Conservation (phyloP, 192 early-diverging fungal genomes). For the Coemansia sp. region DNA sequence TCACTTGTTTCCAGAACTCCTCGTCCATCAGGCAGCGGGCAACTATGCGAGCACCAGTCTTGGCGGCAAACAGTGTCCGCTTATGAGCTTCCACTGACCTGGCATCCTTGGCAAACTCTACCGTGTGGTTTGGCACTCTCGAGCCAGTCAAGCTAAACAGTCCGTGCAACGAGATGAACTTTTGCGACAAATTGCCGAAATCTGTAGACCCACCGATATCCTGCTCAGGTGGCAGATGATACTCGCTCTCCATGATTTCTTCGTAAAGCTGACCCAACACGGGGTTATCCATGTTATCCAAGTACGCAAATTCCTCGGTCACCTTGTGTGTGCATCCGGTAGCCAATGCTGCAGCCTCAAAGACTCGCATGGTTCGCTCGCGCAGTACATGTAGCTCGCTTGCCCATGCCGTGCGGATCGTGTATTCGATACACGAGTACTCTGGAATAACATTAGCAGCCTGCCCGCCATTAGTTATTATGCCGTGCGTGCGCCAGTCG, state of each 20-base stretch:
- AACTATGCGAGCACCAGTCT: slow-evolving; percentile 51
- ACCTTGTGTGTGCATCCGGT: slow-evolving; percentile 68
- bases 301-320: slow-evolving; percentile 54
- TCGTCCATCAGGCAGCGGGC: slow-evolving; percentile 52
- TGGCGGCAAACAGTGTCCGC: slow-evolving; percentile 57
- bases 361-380: slow-evolving; percentile 55
- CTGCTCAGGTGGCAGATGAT: slow-evolving; percentile 4
- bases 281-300: slow-evolving; percentile 58
- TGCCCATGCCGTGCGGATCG: slow-evolving; percentile 58
- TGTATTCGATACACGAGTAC: slow-evolving; percentile 58
- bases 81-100: slow-evolving; percentile 60
- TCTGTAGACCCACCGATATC: slow-evolving; percentile 64
- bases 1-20: slow-evolving; percentile 50
- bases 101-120: slow-evolving; percentile 61
- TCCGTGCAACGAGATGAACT: slow-evolving; percentile 61
- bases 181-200: slow-evolving; percentile 73
- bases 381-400: slow-evolving; percentile 53
- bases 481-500: slow-evolving; percentile 68
- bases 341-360: slow-evolving; percentile 65
- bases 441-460: slow-evolving; percentile 66
- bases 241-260: slow-evolving; percentile 40
- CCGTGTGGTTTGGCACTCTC: slow-evolving; percentile 62
- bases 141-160: slow-evolving; percentile 52
- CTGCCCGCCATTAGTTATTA: slow-evolving; percentile 75
- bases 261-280: slow-evolving; percentile 54